Percentiles rank a stretch among this genome's conserved stretches.
These are phyloP conservation scores for Kodamaea neixiangensis DNA, from an alignment of 805 yeast species.

Conservation along the genomic window DNA sequence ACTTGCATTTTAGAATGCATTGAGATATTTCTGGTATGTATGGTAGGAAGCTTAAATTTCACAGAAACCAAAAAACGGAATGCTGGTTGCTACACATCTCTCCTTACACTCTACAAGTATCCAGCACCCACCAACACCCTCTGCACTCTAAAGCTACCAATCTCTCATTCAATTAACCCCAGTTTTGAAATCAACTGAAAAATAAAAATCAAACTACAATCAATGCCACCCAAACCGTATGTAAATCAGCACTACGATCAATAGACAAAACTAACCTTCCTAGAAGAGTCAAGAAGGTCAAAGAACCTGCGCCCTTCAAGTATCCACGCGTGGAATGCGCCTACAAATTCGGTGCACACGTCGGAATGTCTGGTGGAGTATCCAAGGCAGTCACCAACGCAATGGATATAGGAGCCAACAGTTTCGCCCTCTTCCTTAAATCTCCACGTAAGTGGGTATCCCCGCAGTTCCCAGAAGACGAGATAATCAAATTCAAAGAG, in stretches of 20 bases:
- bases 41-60: too few relatives aligned
- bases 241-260: neutral
- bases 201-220: neutral
- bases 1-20: too few relatives aligned
- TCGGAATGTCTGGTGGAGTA: slow-evolving; percentile 79
- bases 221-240: slow-evolving; percentile 16
- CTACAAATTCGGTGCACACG: slow-evolving; percentile 86
- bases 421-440: slow-evolving; percentile 89
- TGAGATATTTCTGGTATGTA: too few relatives aligned
- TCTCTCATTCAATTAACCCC: neutral
- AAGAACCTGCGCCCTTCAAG: slow-evolving; percentile 19
- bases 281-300: slow-evolving; percentile 10
- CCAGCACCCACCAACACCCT: too few relatives aligned
- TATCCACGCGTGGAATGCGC: slow-evolving; percentile 44
- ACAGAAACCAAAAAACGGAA: too few relatives aligned
- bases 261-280: neutral
- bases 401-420: slow-evolving; percentile 60
- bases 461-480: slow-evolving; percentile 69
- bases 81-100: neutral
- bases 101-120: too few relatives aligned
- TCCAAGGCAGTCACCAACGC: slow-evolving; percentile 68
- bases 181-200: neutral
- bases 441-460: slow-evolving; percentile 92
- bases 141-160: too few relatives aligned
- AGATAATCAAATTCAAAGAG: slow-evolving; percentile 62